A percentile compares a stretch with the other conserved stretches of the same genome.
phyloP scores from a whole-genome alignment of 768 basidiomycete genomes.

The Tephrocybe sp. region DNA sequence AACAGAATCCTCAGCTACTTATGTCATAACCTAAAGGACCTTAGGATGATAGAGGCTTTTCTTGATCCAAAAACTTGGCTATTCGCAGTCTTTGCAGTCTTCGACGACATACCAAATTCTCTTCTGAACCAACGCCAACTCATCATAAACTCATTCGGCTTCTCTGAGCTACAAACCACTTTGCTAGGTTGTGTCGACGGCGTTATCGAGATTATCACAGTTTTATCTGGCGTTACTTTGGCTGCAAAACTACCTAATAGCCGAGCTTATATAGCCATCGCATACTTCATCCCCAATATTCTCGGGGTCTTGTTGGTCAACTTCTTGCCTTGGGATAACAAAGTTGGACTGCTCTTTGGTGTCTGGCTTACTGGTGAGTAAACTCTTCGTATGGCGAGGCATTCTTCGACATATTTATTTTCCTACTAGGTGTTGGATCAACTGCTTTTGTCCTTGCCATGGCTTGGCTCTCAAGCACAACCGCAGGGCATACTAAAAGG shows the following conservation, averaged over 20 bases:
- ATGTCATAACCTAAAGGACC: neutral
- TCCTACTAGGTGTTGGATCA: slow-evolving; percentile 15
- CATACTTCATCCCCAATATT: slow-evolving; percentile 65
- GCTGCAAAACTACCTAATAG: slow-evolving; percentile 55
- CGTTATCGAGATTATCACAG: slow-evolving; percentile 63
- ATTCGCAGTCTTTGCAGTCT: slow-evolving; percentile 63
- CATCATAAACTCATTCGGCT: slow-evolving; percentile 67
- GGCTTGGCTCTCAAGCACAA: slow-evolving; percentile 64
- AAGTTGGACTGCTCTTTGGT: slow-evolving; percentile 60
- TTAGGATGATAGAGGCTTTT: slow-evolving; percentile 67
- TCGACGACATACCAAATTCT: slow-evolving; percentile 65
- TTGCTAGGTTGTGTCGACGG: slow-evolving; percentile 68
- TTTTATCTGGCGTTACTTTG: slow-evolving; percentile 60
- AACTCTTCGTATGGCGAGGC: neutral
- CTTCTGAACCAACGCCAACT: slow-evolving; percentile 61
- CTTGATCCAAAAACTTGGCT: slow-evolving; percentile 74
- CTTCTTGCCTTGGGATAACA: slow-evolving; percentile 63
- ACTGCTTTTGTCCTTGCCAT: slow-evolving; percentile 55
- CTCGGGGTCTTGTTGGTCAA: slow-evolving; percentile 62
- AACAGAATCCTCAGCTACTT: neutral
- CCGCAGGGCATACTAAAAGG: slow-evolving; percentile 70
- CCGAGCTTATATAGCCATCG: slow-evolving; percentile 55
- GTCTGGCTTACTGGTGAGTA: slow-evolving; percentile 49
- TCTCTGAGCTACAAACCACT: slow-evolving; percentile 61
- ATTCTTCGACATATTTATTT: neutral